Base-by-base conservation (phyloP, 2,329 filamentous ascomycete species). In the Escovopsis weberi region DNA sequence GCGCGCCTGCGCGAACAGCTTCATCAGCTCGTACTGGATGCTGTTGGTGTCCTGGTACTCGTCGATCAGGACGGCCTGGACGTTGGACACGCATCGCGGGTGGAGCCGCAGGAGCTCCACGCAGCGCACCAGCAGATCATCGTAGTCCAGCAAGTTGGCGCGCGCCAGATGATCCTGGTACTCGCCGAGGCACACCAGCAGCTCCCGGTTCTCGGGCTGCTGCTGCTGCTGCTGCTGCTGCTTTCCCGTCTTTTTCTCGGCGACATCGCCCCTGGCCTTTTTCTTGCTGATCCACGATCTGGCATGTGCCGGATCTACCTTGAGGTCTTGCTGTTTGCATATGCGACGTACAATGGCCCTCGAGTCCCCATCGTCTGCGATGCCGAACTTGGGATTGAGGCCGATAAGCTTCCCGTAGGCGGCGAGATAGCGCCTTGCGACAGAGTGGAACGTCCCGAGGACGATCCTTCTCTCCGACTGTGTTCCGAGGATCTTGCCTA, bases 21-120 rank as follows among this genome's bases (percentile, higher is more conserved):
- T 81, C 87, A 95, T 95, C 36, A 98, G 67, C 51, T 95, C 86
- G 54, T 94, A 96, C 59, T 98, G 89, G 4, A 95, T 80, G 18
- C 85, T 75, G 56, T 96, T 98, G 7, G 89, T 96, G 62, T 98
- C 89, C 61, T 98, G 89, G 49, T 95, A 98, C 57, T 98, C 89
- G 57, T 98, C 89, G 48, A 98, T 93, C 38, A 98, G 70, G 6
- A 96, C 87, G 0, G 85, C 78, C 59, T 95, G 80, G 15, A 98
- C 79, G 51, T 94, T 95, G 12, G 80, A 80, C 3, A 95, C 88
- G 53, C 88, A 95, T 12, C 75, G 68, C 0, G 88, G 85, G 50
- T 84, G 74, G 18, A 70, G 66, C 45, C 71, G 73, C 18, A 98
- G 70, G 10, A 98, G 70, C 45, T 93, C 78, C 8, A 84, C 81